A percentile compares a stretch with the other conserved stretches of the same genome.
Evolutionary conservation across 768 basidiomycete genomes (phyloP).

Genomic region (Gautieria morchelliformis): DNA sequence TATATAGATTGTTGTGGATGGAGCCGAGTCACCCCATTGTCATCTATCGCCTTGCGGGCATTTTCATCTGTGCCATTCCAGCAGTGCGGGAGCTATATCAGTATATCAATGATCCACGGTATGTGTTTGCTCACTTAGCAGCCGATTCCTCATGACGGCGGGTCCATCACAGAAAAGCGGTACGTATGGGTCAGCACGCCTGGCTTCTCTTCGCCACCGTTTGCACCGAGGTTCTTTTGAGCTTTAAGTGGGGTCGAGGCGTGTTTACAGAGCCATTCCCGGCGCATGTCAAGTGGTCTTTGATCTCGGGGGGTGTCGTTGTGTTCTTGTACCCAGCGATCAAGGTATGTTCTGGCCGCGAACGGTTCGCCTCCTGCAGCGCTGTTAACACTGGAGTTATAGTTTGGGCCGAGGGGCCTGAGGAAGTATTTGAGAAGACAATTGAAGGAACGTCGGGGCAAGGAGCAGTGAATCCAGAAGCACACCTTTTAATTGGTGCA

Average conservation of each 20-base stretch:
- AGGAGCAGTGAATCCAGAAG: constrained; percentile 17
- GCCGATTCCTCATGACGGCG: background rate
- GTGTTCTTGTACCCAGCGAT: constrained; percentile 61
- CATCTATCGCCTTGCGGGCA: constrained; percentile 57
- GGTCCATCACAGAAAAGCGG: constrained; percentile 46
- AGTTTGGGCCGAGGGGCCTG: constrained; percentile 60
- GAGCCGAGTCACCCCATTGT: constrained; percentile 84
- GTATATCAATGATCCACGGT: constrained; percentile 78
- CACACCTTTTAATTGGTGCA: background rate
- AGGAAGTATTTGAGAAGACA: constrained; percentile 40
- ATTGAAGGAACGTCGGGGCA: constrained; percentile 22
- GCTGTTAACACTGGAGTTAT: background rate
- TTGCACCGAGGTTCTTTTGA: constrained; percentile 69
- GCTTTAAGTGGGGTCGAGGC: constrained; percentile 74
- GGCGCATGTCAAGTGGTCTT: constrained; percentile 49
- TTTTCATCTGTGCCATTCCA: constrained; percentile 81
- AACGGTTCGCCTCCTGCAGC: constrained; percentile 1
- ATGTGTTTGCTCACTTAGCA: background rate
- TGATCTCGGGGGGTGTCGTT: constrained; percentile 48
- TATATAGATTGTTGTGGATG: constrained; percentile 62
- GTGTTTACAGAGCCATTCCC: constrained; percentile 62
- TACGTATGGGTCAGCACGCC: constrained; percentile 82
- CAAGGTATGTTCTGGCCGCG: constrained; percentile 32
- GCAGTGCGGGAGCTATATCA: constrained; percentile 78
- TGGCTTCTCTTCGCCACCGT: constrained; percentile 86